Conservation (phyloP, 2,329 filamentous ascomycete genomes). For the Colletotrichum nymphaeae region DNA sequence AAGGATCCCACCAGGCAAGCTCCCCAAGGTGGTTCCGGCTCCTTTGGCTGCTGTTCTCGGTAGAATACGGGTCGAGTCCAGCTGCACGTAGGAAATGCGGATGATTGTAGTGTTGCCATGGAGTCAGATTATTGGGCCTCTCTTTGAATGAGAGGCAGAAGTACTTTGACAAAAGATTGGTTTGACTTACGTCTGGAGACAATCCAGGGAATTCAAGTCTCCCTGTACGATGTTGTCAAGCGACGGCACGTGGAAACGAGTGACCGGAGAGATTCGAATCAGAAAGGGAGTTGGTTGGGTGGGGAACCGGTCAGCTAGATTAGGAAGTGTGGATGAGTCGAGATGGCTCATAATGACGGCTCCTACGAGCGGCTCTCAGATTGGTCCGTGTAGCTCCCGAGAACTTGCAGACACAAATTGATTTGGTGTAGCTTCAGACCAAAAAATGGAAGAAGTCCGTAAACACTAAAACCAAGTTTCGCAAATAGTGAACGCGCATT, state of each 20-base stretch:
- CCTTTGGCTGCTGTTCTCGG: conserved; percentile 3
- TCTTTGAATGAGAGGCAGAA: not conserved
- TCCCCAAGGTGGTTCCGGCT: conserved; percentile 7
- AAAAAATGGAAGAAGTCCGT: no score
- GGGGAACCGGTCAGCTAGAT: not conserved
- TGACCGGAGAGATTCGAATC: not conserved
- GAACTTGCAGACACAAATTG: not conserved
- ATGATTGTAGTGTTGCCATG: conserved; percentile 6
- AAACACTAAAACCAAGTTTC: no score
- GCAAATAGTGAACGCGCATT: not conserved
- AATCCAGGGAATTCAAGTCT: not conserved
- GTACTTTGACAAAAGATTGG: not conserved
- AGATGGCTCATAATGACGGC: conserved; percentile 14
- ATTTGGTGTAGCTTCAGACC: not conserved
- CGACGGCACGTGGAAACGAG: not conserved
- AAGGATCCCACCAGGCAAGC: not conserved
- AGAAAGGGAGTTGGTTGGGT: not conserved
- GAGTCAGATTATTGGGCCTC: conserved; percentile 1
- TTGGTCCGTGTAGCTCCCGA: not conserved
- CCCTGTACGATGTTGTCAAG: not conserved
- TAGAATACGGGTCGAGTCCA: not conserved
- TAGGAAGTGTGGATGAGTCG: conserved; percentile 2
- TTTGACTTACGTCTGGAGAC: not conserved
- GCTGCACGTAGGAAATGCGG: not conserved
- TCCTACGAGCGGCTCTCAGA: not conserved